A percentile compares a stretch with the other conserved stretches of the same genome.
Evolutionary conservation across 345 rosid species (phyloP).

Genomic region (Sonneratia caseolaris): DNA sequence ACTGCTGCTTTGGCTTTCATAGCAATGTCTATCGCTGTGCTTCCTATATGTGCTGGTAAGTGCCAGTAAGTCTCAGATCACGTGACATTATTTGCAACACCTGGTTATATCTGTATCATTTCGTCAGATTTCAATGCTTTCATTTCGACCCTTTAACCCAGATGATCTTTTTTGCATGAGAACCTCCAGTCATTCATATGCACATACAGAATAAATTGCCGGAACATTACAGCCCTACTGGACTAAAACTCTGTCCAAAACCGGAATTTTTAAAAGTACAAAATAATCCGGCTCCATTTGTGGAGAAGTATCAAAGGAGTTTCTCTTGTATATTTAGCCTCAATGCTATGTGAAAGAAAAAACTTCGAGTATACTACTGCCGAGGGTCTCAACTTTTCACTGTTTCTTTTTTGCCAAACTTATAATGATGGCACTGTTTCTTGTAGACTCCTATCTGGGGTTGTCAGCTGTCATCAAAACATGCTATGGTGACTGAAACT

Average conservation of each 20-base stretch:
- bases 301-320: background rate
- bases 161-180: background rate
- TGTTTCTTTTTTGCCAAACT: background rate
- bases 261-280: background rate
- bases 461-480: background rate
- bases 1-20: slow-evolving; percentile 70
- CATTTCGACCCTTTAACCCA: background rate
- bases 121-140: background rate
- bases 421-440: background rate
- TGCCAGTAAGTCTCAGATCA: slow-evolving; percentile 7
- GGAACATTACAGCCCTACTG: background rate
- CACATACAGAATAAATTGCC: background rate
- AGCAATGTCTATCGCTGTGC: slow-evolving; percentile 83
- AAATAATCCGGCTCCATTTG: background rate
- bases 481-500: background rate
- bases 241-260: background rate
- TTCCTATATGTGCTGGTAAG: slow-evolving; percentile 87
- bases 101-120: background rate
- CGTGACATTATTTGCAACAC: background rate
- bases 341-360: background rate
- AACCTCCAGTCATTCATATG: background rate
- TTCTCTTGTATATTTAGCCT: background rate
- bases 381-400: background rate
- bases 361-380: background rate
- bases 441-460: background rate